These are phyloP conservation scores for Colletotrichum liriopes DNA, from an alignment of 2,329 filamentous ascomycete genomes.

Conservation along the genomic window DNA sequence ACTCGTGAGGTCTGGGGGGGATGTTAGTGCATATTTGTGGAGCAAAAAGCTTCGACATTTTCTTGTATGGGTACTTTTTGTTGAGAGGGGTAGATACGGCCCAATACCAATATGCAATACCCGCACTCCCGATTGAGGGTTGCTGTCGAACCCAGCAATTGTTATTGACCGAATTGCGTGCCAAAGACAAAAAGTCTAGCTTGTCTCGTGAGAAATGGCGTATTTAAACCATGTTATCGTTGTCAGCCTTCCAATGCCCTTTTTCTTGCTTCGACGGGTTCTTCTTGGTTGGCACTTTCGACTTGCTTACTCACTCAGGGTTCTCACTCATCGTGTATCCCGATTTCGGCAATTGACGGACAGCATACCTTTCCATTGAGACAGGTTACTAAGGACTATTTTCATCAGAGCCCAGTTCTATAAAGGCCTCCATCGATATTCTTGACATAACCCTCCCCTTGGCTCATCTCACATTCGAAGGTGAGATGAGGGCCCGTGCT, in stretches of 20 bases:
- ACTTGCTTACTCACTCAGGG: background rate
- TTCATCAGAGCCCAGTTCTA: background rate
- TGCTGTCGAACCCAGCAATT: background rate
- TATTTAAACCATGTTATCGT: no score
- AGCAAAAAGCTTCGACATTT: no score
- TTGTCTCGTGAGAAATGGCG: no score
- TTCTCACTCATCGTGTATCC: conserved; percentile 5
- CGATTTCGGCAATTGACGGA: background rate
- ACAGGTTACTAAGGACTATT: no score
- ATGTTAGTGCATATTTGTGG: no score
- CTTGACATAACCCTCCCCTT: background rate
- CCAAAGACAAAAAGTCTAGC: background rate
- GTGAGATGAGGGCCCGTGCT: conserved; percentile 35
- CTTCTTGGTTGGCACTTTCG: background rate
- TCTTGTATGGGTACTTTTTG: no score
- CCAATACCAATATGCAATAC: no score
- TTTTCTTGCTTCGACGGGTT: background rate
- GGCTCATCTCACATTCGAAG: background rate
- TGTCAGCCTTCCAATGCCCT: background rate
- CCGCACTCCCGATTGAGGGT: no score
- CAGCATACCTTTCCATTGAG: no score
- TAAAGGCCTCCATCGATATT: background rate
- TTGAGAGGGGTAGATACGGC: no score
- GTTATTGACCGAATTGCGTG: background rate
- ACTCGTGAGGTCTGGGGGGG: no score